Base-by-base conservation (phyloP, 345 rosid genomes). In the Corchorus capsularis region DNA sequence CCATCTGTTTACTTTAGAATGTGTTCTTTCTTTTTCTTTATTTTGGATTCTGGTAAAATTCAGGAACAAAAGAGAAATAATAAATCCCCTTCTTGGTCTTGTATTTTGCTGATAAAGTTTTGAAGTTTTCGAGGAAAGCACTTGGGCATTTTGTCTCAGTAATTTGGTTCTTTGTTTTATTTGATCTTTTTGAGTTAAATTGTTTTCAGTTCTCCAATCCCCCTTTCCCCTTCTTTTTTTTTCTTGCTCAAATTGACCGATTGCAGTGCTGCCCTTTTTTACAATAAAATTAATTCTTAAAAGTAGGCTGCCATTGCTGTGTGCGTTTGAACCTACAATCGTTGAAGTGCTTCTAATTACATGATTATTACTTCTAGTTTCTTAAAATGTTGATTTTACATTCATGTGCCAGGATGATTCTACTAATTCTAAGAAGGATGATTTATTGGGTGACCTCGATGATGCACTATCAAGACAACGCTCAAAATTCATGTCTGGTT, bases 401-500 rank as follows among this genome's bases (percentile, higher is more conserved):
- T 75, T 60, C 47, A 63, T 77, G 55, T 71, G 82, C 82, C 82
- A 90, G 93, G 89, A 77, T 41, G 76, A 82, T 73, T 47, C 65
- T 61, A 80, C 72, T 52, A 80, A 82, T 64, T 81, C 84, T 27
- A 35, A 52, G 43, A 83, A 88, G 66, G 85, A 86, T 61, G 94
- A 92, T 83, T 87, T 96, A 81, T 84, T 94, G 92, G 72, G 79
- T 16, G 96, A 90, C 59, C 86, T 96, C 73, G 98, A 94, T 78
- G 92, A 88, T 82, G 97, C 98, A n/a, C 81, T 96, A 74, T 80
- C 88, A 71, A 86, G 83, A 78, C 97, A 88, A 79, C 77, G 92
- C 67, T 74, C 87, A 20, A 84, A 81, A 68, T 86, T 81, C 85
- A 83, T 81, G 79, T 88, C 94, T 17, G 90, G 93, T 57, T 82